Conservation (phyloP, 1,284 basidiomycete species). For the Amylostereum chailletii region DNA sequence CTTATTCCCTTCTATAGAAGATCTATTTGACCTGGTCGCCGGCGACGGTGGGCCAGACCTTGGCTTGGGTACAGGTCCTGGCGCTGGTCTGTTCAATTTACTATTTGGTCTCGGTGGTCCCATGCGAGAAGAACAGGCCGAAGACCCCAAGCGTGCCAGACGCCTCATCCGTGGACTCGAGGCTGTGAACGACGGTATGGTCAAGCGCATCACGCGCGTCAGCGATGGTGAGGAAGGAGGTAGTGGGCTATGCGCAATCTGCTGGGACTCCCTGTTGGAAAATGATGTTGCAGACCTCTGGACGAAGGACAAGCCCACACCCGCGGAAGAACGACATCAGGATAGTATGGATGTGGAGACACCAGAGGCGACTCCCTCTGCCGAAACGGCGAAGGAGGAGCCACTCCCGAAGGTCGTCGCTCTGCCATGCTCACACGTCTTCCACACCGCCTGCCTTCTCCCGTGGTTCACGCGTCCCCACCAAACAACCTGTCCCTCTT, state of each 20-base stretch:
- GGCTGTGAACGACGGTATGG: constrained; percentile 53
- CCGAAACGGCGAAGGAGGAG: constrained; percentile 3
- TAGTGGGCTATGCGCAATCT: constrained; percentile 59
- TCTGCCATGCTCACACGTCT: constrained; percentile 71
- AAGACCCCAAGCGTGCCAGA: constrained; percentile 59
- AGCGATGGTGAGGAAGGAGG: constrained; percentile 31
- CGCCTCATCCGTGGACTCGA: constrained; percentile 55
- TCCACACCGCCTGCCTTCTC: constrained; percentile 65
- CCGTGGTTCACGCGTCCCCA: constrained; percentile 72
- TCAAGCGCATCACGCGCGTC: constrained; percentile 56
- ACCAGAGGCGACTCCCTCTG: too few relatives aligned
- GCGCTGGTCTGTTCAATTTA: constrained; percentile 11
- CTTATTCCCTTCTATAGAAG: too few relatives aligned
- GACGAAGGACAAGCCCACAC: constrained; percentile 15
- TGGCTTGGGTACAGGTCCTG: constrained; percentile 21
- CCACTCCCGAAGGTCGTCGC: constrained; percentile 38
- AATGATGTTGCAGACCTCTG: constrained; percentile 24
- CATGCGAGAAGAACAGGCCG: constrained; percentile 33
- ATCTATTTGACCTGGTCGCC: background rate
- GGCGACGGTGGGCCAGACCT: background rate
- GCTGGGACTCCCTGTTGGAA: constrained; percentile 60
- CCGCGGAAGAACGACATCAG: constrained; percentile 9
- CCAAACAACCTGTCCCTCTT: constrained; percentile 74
- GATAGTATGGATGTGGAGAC: too few relatives aligned
- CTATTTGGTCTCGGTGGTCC: constrained; percentile 14